Percentiles rank a stretch among this genome's conserved stretches.
phyloP scores from a whole-genome alignment of 495 filamentous ascomycete genomes.

The Clohesyomyces aquaticus region DNA sequence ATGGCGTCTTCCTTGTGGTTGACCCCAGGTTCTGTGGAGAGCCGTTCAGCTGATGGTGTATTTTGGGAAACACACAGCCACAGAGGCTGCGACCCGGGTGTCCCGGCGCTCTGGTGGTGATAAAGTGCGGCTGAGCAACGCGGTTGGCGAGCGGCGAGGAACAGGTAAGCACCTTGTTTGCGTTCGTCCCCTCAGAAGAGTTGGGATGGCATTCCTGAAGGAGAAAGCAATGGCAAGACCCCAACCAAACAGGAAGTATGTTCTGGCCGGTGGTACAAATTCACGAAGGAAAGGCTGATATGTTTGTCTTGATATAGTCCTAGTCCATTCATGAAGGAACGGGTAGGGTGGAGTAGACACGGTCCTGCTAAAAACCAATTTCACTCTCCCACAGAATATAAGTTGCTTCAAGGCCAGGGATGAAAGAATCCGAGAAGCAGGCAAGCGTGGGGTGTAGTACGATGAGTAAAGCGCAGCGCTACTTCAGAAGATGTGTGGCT shows the following conservation, averaged over 20 bases:
- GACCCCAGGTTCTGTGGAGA: slow-evolving; percentile 2
- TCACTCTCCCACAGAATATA: slow-evolving; percentile 41
- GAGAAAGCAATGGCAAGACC: too few species aligned
- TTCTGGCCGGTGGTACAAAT: not conserved
- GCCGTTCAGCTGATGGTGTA: slow-evolving; percentile 4
- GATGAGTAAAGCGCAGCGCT: slow-evolving; percentile 11
- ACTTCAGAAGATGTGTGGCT: not conserved
- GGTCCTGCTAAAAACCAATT: slow-evolving; percentile 44
- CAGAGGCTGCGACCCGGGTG: slow-evolving; percentile 11
- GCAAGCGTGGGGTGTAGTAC: slow-evolving; percentile 37
- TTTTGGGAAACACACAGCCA: slow-evolving; percentile 9
- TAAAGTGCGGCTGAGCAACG: slow-evolving; percentile 28
- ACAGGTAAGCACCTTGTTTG: slow-evolving; percentile 28
- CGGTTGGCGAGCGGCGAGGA: too few species aligned
- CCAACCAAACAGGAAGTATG: too few species aligned
- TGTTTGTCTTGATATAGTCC: slow-evolving; percentile 43
- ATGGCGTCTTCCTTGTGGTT: not conserved
- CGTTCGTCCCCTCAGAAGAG: not conserved
- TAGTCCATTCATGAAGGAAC: slow-evolving; percentile 25
- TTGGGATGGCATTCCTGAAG: not conserved
- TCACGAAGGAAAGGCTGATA: slow-evolving; percentile 5
- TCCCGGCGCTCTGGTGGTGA: not conserved
- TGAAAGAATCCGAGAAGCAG: slow-evolving; percentile 36
- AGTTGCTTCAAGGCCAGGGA: slow-evolving; percentile 39
- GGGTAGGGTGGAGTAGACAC: slow-evolving; percentile 44